Conservation (phyloP, 1,139 yeast genomes). For the Diutina siamensis region DNA sequence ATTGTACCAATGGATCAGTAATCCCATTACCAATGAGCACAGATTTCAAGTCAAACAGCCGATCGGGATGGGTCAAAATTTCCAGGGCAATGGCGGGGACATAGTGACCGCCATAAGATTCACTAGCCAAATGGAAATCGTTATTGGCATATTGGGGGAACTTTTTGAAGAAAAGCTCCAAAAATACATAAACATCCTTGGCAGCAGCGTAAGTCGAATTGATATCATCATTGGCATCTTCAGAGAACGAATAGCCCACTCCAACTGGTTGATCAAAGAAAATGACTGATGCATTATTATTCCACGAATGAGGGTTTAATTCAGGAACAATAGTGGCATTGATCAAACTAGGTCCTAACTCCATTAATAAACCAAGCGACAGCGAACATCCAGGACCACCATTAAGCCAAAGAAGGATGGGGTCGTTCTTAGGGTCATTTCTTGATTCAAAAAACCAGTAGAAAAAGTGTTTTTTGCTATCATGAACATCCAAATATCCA, state of each 20-base stretch:
- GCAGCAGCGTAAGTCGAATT: constrained; percentile 83
- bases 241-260: constrained; percentile 75
- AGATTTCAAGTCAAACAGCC: constrained; percentile 75
- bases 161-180: constrained; percentile 79
- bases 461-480: constrained; percentile 74
- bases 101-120: constrained; percentile 96
- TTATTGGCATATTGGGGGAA: constrained; percentile 72
- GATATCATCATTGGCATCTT: constrained; percentile 33
- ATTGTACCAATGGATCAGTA: constrained; percentile 85
- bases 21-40: constrained; percentile 93
- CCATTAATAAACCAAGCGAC: constrained; percentile 78
- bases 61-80: constrained; percentile 68
- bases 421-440: constrained; percentile 79
- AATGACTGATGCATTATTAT: constrained; percentile 77
- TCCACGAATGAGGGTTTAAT: constrained; percentile 77
- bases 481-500: constrained; percentile 79
- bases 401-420: constrained; percentile 77
- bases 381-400: constrained; percentile 93
- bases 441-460: constrained; percentile 84
- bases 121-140: constrained; percentile 90
- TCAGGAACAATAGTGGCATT: constrained; percentile 56
- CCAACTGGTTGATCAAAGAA: constrained; percentile 93
- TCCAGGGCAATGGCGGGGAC: constrained; percentile 89
- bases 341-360: constrained; percentile 78
- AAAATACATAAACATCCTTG: constrained; percentile 83